Conservation (phyloP, 305 asterid genomes). For the Fraxinus xanthoxyloides region DNA sequence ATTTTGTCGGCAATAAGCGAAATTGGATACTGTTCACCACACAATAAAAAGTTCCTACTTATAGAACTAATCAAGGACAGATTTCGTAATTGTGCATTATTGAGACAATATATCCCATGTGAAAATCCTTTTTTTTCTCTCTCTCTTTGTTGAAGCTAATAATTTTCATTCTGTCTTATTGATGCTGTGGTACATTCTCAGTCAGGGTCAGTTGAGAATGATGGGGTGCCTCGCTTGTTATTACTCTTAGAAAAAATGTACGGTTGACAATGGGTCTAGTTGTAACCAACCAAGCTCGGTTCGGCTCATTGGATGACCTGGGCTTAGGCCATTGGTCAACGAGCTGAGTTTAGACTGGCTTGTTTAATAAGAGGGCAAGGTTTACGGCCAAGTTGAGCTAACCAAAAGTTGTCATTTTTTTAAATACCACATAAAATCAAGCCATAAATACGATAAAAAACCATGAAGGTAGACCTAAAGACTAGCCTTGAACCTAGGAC, state of each 20-base stretch:
- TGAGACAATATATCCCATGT: not conserved
- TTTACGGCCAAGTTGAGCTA: not conserved
- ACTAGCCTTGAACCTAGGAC: not conserved
- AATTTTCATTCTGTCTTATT: not conserved
- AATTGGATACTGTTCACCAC: not conserved
- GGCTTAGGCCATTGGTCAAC: not conserved
- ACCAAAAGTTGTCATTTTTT: not conserved
- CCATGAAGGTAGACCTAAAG: not conserved
- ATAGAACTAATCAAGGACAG: not conserved
- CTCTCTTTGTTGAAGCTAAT: not conserved
- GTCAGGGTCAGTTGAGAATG: not conserved
- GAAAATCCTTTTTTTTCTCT: too few species aligned
- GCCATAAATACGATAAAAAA: not conserved
- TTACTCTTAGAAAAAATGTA: not conserved
- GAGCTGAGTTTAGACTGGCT: not conserved
- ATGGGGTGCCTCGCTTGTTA: not conserved
- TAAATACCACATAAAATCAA: not conserved
- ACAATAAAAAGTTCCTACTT: not conserved
- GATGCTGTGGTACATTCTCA: not conserved
- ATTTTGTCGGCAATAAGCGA: not conserved
- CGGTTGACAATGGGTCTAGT: not conserved
- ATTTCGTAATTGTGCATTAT: too few species aligned
- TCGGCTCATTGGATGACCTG: not conserved
- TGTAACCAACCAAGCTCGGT: not conserved
- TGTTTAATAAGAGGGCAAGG: not conserved